phyloP scores from a whole-genome alignment of 352 stramenopile genomes.

The Globisporangium radiosum region DNA sequence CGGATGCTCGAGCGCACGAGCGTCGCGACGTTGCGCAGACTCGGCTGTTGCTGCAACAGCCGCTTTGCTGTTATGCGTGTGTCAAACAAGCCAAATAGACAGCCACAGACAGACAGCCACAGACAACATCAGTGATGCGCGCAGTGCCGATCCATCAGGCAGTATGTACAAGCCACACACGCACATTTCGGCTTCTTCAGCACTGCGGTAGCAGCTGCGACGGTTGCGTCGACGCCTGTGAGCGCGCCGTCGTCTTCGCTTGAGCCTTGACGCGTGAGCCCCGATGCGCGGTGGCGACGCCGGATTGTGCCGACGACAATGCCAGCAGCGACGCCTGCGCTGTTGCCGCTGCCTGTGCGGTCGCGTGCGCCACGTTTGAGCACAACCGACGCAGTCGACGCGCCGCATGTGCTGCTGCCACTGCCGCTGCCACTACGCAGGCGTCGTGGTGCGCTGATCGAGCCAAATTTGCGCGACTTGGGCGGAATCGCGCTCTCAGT shows the following conservation, averaged over 20 bases:
- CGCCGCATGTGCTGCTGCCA: slow-evolving; percentile 23
- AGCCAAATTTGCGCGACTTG: slow-evolving; percentile 23
- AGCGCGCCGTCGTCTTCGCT: slow-evolving; percentile 21
- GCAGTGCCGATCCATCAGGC: not conserved
- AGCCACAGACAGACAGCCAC: not conserved
- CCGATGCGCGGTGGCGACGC: slow-evolving; percentile 7
- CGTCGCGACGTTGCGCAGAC: slow-evolving; percentile 57
- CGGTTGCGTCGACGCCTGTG: too few species aligned
- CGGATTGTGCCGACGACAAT: slow-evolving; percentile 11
- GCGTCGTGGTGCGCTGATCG: slow-evolving; percentile 21
- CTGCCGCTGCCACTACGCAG: slow-evolving; percentile 51
- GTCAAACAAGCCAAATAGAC: not conserved
- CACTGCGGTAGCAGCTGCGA: not conserved
- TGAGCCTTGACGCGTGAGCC: slow-evolving; percentile 15
- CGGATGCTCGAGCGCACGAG: slow-evolving; percentile 57
- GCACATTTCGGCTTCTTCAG: slow-evolving; percentile 11
- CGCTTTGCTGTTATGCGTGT: not conserved
- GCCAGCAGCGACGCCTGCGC: not conserved
- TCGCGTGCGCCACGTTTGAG: slow-evolving; percentile 16
- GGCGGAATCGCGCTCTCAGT: slow-evolving; percentile 19
- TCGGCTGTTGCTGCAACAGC: slow-evolving; percentile 23
- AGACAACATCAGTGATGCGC: not conserved
- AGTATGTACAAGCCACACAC: not conserved
- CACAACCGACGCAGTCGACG: slow-evolving; percentile 12
- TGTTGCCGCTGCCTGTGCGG: slow-evolving; percentile 23